phyloP scores from a whole-genome alignment of 768 basidiomycete species.

The Termitomyces sp. region DNA sequence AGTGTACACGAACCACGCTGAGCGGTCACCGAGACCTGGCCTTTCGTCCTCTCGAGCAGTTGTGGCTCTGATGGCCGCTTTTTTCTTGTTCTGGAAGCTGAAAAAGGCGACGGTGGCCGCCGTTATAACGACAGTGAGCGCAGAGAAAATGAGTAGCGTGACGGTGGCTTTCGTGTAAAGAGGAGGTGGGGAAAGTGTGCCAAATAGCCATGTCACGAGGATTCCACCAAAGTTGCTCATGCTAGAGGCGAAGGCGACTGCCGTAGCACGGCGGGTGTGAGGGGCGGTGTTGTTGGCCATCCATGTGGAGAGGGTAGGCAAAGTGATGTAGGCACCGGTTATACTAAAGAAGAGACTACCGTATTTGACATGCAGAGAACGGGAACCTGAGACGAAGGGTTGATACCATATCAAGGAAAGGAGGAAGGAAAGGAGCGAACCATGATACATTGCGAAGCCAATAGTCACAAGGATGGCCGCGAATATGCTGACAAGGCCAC shows the following conservation, averaged over 20 bases:
- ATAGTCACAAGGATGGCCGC: constrained; percentile 37
- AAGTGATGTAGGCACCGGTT: constrained; percentile 47
- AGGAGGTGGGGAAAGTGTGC: constrained; percentile 44
- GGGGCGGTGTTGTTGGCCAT: constrained; percentile 59
- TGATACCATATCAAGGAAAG: not conserved
- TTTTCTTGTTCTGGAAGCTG: constrained; percentile 39
- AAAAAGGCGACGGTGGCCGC: constrained; percentile 37
- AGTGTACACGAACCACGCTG: constrained; percentile 53
- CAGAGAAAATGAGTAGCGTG: constrained; percentile 34
- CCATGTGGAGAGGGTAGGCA: constrained; percentile 56
- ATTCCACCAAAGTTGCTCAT: constrained; percentile 59
- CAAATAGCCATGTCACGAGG: constrained; percentile 57
- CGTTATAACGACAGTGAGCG: constrained; percentile 32
- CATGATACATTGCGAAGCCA: constrained; percentile 53
- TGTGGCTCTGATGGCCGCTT: constrained; percentile 30
- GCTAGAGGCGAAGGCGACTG: constrained; percentile 53
- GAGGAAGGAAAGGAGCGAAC: constrained; percentile 23
- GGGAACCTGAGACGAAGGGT: constrained; percentile 24
- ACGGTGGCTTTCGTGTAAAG: constrained; percentile 46
- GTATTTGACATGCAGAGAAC: constrained; percentile 39
- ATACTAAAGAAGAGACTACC: constrained; percentile 54
- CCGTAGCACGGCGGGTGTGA: constrained; percentile 51
- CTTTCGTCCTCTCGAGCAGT: constrained; percentile 31
- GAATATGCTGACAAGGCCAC: constrained; percentile 44
- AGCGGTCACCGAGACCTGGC: constrained; percentile 41